Percentiles rank a stretch among this genome's conserved stretches.
Conservation (phyloP, 306 rosid genomes). For the Vicia faba region DNA sequence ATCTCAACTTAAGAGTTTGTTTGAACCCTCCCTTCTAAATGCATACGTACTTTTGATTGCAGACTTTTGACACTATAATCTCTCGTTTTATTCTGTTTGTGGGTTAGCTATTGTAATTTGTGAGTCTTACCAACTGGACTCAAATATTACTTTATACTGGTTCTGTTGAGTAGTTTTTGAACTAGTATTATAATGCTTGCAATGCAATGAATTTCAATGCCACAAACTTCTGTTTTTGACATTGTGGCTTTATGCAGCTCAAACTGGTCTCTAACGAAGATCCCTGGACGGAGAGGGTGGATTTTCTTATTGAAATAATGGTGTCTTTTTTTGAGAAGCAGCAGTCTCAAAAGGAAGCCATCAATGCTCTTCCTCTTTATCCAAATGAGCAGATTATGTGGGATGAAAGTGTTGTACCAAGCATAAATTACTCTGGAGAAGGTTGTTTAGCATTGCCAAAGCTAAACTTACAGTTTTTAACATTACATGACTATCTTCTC, state of each 20-base stretch:
- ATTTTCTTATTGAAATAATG: constrained; percentile 93
- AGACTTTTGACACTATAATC: constrained; percentile 13
- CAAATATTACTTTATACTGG: not conserved
- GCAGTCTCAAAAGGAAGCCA: constrained; percentile 94
- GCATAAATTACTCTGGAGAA: constrained; percentile 97
- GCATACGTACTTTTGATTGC: not conserved
- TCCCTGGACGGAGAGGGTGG: constrained; percentile 93
- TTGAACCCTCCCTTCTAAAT: constrained; percentile 12
- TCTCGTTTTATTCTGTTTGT: constrained; percentile 13
- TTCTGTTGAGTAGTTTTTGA: constrained; percentile 22
- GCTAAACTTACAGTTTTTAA: constrained; percentile 88
- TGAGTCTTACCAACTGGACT: constrained; percentile 1
- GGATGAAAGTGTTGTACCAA: constrained; percentile 98
- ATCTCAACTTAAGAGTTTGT: constrained; percentile 24
- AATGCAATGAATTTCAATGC: constrained; percentile 24
- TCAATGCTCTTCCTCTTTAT: constrained; percentile 96
- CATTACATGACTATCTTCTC: constrained; percentile 97
- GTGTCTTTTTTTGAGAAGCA: constrained; percentile 95
- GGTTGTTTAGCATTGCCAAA: constrained; percentile 99
- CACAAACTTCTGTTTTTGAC: constrained; percentile 26
- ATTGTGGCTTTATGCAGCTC: constrained; percentile 61
- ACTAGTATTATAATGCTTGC: constrained; percentile 24
- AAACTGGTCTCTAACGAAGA: constrained; percentile 83
- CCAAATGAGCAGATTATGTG: constrained; percentile 98
- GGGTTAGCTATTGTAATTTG: constrained; percentile 7